Conservation (phyloP, 176 grass and related monocot species). For the Miscanthus lutarioriparius region DNA sequence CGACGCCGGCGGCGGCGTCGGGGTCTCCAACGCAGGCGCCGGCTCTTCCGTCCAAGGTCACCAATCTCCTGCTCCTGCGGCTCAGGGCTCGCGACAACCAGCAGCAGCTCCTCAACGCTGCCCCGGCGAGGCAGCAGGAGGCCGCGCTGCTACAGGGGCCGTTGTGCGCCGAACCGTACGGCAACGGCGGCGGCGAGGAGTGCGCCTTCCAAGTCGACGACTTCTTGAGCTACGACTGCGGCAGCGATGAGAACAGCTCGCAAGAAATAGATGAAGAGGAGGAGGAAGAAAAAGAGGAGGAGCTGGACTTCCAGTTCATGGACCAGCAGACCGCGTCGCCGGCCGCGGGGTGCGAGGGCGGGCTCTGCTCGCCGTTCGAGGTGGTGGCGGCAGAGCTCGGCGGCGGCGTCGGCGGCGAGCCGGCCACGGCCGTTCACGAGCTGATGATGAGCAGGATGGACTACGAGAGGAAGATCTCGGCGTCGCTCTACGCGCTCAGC, state of each 20-base stretch:
- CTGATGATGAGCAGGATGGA: constrained; percentile 67
- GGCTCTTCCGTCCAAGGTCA: constrained; percentile 51
- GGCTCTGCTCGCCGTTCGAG: constrained; percentile 62
- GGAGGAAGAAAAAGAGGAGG: constrained; percentile 10
- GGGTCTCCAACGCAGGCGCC: not conserved
- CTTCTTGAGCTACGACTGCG: constrained; percentile 52
- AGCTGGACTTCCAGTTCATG: constrained; percentile 70
- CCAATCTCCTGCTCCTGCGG: constrained; percentile 40
- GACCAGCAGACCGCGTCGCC: constrained; percentile 39
- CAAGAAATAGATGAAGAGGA: constrained; percentile 34
- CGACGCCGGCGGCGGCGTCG: not conserved
- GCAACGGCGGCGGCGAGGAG: constrained; percentile 25
- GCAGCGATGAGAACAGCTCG: constrained; percentile 1
- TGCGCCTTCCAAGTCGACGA: constrained; percentile 53
- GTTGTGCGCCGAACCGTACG: not conserved
- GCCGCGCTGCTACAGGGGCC: not conserved
- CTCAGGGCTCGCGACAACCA: constrained; percentile 31
- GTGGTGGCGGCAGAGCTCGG: constrained; percentile 41
- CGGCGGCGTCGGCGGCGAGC: not conserved
- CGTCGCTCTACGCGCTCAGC: constrained; percentile 62
- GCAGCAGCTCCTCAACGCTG: constrained; percentile 5
- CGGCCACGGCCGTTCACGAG: constrained; percentile 40
- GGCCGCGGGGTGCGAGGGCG: not conserved
- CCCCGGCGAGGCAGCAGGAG: not conserved
- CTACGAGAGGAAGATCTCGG: constrained; percentile 74